A percentile compares a stretch with the other conserved stretches of the same genome.
phyloP scores from a whole-genome alignment of 2,329 filamentous ascomycete genomes.

The Monilinia laxa region DNA sequence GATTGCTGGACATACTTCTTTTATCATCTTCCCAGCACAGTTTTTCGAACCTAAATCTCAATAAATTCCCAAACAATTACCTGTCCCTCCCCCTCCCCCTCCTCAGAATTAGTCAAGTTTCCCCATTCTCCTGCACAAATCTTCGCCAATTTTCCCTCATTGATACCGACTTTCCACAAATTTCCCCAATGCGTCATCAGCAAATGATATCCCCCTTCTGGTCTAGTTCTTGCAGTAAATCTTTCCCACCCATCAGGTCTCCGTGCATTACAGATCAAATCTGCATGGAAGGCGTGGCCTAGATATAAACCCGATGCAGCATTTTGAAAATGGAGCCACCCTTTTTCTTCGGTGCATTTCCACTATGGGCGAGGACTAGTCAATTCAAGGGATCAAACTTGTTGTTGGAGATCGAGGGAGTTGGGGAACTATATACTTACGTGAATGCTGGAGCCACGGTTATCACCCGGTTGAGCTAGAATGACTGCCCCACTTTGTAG shows the following conservation, averaged over 20 bases:
- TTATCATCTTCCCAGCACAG: no score
- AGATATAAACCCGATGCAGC: slow-evolving; percentile 10
- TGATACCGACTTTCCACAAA: slow-evolving; percentile 1
- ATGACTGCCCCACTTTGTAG: background rate
- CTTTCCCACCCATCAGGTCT: background rate
- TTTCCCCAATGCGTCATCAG: background rate
- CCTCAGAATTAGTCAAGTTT: background rate
- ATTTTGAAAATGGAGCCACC: slow-evolving; percentile 19
- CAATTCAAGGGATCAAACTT: background rate
- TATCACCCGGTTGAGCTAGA: slow-evolving; percentile 4
- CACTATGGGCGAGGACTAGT: background rate
- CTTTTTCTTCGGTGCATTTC: slow-evolving; percentile 4
- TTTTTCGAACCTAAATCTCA: background rate
- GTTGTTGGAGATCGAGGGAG: background rate
- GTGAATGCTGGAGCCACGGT: background rate
- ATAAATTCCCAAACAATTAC: slow-evolving; percentile 17
- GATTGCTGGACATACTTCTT: no score
- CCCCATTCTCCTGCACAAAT: background rate
- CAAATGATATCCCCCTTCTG: slow-evolving; percentile 3
- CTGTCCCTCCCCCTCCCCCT: background rate
- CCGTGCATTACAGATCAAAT: background rate
- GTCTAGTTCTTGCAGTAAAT: background rate
- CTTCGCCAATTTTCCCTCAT: background rate
- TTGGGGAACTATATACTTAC: background rate
- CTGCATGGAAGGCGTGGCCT: background rate